These are phyloP conservation scores for Rhizopogon sp. DNA, from an alignment of 768 basidiomycete species.

Conservation along the genomic window DNA sequence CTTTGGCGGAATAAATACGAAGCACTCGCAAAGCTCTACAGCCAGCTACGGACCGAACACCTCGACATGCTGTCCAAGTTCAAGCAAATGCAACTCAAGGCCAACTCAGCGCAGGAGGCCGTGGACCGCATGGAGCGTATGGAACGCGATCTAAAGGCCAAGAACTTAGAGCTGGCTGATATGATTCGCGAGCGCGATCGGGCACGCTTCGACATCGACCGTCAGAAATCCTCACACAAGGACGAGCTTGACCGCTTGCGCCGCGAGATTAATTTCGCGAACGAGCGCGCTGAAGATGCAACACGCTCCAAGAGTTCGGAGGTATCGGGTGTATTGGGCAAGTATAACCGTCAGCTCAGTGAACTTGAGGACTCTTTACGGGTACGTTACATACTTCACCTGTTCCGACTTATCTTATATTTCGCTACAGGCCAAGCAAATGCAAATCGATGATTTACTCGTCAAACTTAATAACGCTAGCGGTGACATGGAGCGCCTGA, in stretches of 20 bases:
- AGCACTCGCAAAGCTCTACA: conserved; percentile 96
- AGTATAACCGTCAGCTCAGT: conserved; percentile 93
- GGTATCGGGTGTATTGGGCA: conserved; percentile 79
- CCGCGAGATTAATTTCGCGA: conserved; percentile 90
- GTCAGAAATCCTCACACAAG: conserved; percentile 90
- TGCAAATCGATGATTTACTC: conserved; percentile 92
- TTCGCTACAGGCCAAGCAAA: conserved; percentile 75
- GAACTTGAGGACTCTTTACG: conserved; percentile 96
- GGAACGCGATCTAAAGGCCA: conserved; percentile 97
- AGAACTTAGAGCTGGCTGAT: conserved; percentile 96
- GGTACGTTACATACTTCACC: conserved; percentile 38
- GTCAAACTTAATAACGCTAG: conserved; percentile 70
- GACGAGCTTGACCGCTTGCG: conserved; percentile 91
- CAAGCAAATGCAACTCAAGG: conserved; percentile 96
- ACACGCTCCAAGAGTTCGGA: conserved; percentile 90
- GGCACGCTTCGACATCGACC: conserved; percentile 91
- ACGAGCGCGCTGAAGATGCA: conserved; percentile 96
- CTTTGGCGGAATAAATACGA: conserved; percentile 99
- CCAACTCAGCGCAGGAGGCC: conserved; percentile 96
- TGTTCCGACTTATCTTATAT: conserved; percentile 9
- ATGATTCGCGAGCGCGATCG: conserved; percentile 98
- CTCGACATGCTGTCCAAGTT: conserved; percentile 95
- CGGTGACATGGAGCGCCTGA: conserved; percentile 72
- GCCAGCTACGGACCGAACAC: conserved; percentile 95
- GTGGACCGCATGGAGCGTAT: conserved; percentile 98